Evolutionary conservation across 768 basidiomycete species (phyloP), one percentile per base, ranked within the genome.

Genomic region (Tephrocybe sp.): DNA sequence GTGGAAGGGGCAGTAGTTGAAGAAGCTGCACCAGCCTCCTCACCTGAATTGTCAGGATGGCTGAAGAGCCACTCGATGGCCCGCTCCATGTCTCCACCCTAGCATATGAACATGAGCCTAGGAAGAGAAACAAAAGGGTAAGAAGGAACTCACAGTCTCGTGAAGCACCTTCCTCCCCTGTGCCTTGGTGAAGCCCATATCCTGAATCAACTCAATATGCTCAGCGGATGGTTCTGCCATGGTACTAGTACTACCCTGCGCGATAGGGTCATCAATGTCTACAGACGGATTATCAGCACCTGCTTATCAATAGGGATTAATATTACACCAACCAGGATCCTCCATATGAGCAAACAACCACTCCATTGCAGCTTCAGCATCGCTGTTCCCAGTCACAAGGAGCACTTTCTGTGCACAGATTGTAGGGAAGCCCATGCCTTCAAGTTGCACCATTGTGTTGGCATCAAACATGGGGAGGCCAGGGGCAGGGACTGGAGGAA

Each of bases 311-410:
- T 19, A 6, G 18, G 36, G 18, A 19, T 7, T 6, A 21, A 12
- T 8, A 37, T 5, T 12, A n/a, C n/a, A 37, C 36, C 7, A 18
- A 37, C 93, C 91, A 11, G 92, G 75, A 66, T 98, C 96, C 1
- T 98, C 95, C 90, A 95, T 91, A 65, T 98, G 96, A 36, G 67
- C 76, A 61, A 98, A 96, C 34, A 99, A 67, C 96, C 96, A 99
- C 51, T 92, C 86, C 93, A 96, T 96, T 0, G 97, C 97, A 0
- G 74, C 78, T 53, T 94, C 89, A 0, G 87, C 71, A 50, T 84
- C 83, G 13, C 66, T 70, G 56, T 86, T 85, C 0, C 92, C 92
- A 0, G 94, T 98, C 0, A 92, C 93, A 9, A 96, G 73, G 5
- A 98, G 65, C 0, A 94, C 97, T 57, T 92, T 94, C 60, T 96